These are phyloP conservation scores for Cornus florida DNA, from an alignment of 148 eudicot genomes.

Conservation along the genomic window DNA sequence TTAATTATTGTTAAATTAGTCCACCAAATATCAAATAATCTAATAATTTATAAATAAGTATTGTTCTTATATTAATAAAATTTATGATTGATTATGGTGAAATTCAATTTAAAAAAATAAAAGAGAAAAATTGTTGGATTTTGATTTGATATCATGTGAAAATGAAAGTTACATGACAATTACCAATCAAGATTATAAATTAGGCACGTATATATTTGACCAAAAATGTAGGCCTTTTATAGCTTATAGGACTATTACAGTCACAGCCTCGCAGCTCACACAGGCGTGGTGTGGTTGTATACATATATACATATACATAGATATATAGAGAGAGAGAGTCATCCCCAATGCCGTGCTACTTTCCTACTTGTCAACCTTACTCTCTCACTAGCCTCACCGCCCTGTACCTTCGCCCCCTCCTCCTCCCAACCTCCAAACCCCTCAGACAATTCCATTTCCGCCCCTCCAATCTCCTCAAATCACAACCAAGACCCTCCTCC, in stretches of 20 bases:
- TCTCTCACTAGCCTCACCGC: constrained; percentile 22
- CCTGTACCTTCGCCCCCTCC: constrained; percentile 13
- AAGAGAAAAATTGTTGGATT: no score
- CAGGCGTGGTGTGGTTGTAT: no score
- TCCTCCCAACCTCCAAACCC: constrained; percentile 10
- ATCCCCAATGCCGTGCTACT: constrained; percentile 39
- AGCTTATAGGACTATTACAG: not conserved
- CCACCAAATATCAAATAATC: no score
- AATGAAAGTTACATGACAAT: no score
- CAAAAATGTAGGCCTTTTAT: not conserved
- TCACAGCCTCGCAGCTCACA: not conserved
- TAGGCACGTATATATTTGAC: no score
- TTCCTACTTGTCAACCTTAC: constrained; percentile 36
- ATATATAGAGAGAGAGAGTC: constrained; percentile 1
- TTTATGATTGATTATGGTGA: no score
- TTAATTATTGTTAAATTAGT: no score
- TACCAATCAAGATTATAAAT: no score
- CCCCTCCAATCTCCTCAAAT: constrained; percentile 11
- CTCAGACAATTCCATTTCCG: constrained; percentile 15
- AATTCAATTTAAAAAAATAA: no score
- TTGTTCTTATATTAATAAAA: no score
- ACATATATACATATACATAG: not conserved
- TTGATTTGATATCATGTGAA: no score
- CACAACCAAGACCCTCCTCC: constrained; percentile 19
- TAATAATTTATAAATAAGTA: no score